Evolutionary conservation across 495 filamentous ascomycete genomes (phyloP), one percentile per base, ranked within the genome.

Genomic region (Penicillium odoratum): DNA sequence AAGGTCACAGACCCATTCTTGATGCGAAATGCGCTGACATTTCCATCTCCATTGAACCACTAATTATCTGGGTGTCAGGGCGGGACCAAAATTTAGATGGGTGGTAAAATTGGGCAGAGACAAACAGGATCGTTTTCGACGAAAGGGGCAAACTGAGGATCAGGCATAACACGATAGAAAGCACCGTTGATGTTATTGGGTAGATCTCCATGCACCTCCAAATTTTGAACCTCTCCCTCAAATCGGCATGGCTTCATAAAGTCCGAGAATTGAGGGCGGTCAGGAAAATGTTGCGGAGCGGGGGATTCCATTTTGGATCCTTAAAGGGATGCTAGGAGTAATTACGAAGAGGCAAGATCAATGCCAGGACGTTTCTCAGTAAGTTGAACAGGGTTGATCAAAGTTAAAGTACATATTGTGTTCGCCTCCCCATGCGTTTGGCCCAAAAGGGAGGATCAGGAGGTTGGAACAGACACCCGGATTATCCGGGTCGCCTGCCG

Each of bases 11-110:
- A 72, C 1, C 82, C 83, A 44, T 77, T 61, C 45, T 73, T 48
- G 53, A 87, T 79, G 3, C 72, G 64, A 54, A 87, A 81, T 1
- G 83, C 83, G 13, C 74, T 76, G 0, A 87, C 78, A 44, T 71
- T 71, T 2, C 77, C 77, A 64, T 69, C 67, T 0, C 67, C 67
- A 25, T 67, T 63, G 31, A 69, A 67, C 58, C 64, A 67, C 61
- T 67, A n/a, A 29, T 26, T 26, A 47, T 40, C 33, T 13, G 1
- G 8, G 33, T 36, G 4, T 36, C 33, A 36, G 33, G 9, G 33
- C 13, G 9, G 9, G 2, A 7, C 8, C 10, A 1, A 1, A 13
- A 36, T 4, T 9, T 3, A 36, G 1, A 3, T 3, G 8, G 9
- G 1, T 10, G 33, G 33, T 33, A 9, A 36, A 36, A 11, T 7